Conservation (phyloP, 23 red algal genomes). For the Pyropia haitanensis region DNA sequence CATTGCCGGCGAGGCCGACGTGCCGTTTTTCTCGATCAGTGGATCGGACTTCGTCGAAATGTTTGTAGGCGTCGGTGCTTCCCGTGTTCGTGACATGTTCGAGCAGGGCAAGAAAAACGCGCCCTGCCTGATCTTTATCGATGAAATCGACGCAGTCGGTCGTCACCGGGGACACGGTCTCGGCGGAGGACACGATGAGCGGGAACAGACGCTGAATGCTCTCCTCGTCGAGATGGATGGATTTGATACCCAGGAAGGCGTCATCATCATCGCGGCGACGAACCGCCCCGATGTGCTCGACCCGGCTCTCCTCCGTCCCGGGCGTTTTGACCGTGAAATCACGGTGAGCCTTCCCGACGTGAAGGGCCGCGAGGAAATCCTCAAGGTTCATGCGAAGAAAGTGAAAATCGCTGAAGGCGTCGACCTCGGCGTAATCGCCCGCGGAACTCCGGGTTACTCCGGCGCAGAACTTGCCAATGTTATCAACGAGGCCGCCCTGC, state of each 20-base stretch:
- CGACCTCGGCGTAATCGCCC: conserved; percentile 13
- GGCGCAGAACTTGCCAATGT: conserved; percentile 30
- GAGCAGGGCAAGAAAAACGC: conserved; percentile 11
- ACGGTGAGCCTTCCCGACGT: conserved; percentile 22
- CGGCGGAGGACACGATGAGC: not conserved
- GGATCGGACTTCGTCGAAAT: conserved; percentile 38
- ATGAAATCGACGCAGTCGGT: conserved; percentile 28
- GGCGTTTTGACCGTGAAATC: conserved; percentile 27
- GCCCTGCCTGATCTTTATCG: conserved; percentile 36
- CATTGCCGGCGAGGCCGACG: conserved; percentile 32
- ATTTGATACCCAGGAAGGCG: conserved; percentile 10
- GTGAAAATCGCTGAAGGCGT: conserved; percentile 5
- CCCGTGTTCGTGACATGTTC: conserved; percentile 26
- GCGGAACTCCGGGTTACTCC: conserved; percentile 30
- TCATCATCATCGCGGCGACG: conserved; percentile 38
- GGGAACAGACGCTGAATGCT: not conserved
- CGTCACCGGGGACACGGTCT: conserved; percentile 1
- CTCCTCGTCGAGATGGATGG: conserved; percentile 51
- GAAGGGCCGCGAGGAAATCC: conserved; percentile 15
- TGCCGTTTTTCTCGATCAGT: conserved; percentile 24
- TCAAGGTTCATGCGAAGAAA: conserved; percentile 21
- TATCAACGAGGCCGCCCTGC: conserved; percentile 26
- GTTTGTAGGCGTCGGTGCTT: conserved; percentile 33
- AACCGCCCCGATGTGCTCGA: conserved; percentile 43
- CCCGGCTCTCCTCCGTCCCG: conserved; percentile 24